These are phyloP conservation scores for Ophiobolus disseminans DNA, from an alignment of 2,329 filamentous ascomycete genomes.

Conservation along the genomic window DNA sequence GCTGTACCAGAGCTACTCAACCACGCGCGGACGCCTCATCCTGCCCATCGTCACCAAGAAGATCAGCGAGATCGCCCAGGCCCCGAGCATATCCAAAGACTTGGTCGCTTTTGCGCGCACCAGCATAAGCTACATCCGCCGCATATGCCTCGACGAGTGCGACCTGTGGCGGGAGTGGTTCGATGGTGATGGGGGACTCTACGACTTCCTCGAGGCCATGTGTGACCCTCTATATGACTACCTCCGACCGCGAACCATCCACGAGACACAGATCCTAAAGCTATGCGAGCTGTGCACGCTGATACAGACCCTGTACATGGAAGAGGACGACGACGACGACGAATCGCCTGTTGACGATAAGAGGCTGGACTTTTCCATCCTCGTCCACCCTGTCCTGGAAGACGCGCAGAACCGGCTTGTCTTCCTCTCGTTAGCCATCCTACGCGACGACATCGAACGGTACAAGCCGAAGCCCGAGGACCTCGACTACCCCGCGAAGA, in stretches of 20 bases:
- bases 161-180: constrained; percentile 73
- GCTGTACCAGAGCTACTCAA: constrained; percentile 68
- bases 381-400: constrained; percentile 71
- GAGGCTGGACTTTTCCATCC: constrained; percentile 66
- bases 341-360: constrained; percentile 58
- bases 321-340: constrained; percentile 59
- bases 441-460: constrained; percentile 71
- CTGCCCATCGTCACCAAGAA: constrained; percentile 69
- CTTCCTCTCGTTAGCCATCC: constrained; percentile 67
- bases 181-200: constrained; percentile 66
- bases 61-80: constrained; percentile 62
- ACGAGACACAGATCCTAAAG: constrained; percentile 70
- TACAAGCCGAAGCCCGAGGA: constrained; percentile 71
- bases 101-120: constrained; percentile 70
- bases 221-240: constrained; percentile 73
- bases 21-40: constrained; percentile 65
- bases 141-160: constrained; percentile 71
- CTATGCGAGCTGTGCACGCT: constrained; percentile 72
- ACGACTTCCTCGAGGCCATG: constrained; percentile 71
- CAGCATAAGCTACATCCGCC: constrained; percentile 70
- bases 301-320: constrained; percentile 70
- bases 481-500: constrained; percentile 67
- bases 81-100: constrained; percentile 67
- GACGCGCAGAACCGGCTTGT: constrained; percentile 72
- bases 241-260: constrained; percentile 69